A percentile compares a stretch with the other conserved stretches of the same genome.
phyloP scores from a whole-genome alignment of 2,329 filamentous ascomycete genomes.

The Aurifilum marmelostoma region DNA sequence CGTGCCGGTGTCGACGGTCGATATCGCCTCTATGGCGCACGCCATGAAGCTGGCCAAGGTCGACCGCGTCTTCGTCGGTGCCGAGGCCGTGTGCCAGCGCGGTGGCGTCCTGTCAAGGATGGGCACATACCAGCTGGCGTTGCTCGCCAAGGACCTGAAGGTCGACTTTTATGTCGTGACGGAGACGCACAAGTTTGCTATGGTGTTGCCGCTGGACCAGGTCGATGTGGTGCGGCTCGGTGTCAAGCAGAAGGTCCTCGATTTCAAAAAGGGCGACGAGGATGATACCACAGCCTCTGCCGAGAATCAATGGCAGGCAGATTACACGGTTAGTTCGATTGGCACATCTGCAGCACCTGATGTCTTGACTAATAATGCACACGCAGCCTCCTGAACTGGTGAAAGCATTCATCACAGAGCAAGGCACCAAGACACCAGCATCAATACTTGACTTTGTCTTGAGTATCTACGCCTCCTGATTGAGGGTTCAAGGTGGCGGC shows the following conservation, averaged over 20 bases:
- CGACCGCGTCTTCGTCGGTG: constrained; percentile 67
- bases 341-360: background rate
- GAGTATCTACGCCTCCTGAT: constrained; percentile 52
- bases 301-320: constrained; percentile 60
- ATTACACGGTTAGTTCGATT: constrained; percentile 63
- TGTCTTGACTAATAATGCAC: constrained; percentile 32
- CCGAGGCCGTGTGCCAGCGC: constrained; percentile 91
- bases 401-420: constrained; percentile 75
- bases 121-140: constrained; percentile 83
- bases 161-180: constrained; percentile 84
- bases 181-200: constrained; percentile 96
- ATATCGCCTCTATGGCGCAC: constrained; percentile 76
- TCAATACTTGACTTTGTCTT: constrained; percentile 73
- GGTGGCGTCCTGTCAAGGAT: constrained; percentile 89
- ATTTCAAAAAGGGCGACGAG: constrained; percentile 66
- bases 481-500: background rate
- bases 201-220: constrained; percentile 81
- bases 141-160: constrained; percentile 70
- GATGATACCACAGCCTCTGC: constrained; percentile 36
- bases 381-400: constrained; percentile 67
- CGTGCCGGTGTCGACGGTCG: constrained; percentile 82
- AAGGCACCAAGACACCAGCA: constrained; percentile 70
- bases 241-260: constrained; percentile 75
- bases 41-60: constrained; percentile 69
- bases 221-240: constrained; percentile 66